Conservation (phyloP, 1,284 basidiomycete species). For the Rhodotorula sp. region DNA sequence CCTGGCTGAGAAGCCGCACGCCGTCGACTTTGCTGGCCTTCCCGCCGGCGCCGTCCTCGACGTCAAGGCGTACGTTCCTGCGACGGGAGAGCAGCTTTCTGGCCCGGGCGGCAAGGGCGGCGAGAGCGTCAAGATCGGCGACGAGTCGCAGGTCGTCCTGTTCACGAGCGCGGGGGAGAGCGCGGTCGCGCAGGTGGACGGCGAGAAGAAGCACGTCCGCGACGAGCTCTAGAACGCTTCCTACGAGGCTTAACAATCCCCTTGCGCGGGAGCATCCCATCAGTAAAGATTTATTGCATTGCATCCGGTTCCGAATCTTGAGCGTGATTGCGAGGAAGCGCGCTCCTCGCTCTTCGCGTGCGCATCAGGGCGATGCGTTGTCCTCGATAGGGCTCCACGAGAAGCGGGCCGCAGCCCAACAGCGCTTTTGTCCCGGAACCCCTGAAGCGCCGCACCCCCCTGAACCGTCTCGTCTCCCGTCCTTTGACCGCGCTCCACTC, state of each 20-base stretch:
- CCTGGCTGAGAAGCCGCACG: not conserved
- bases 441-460: not conserved
- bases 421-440: not conserved
- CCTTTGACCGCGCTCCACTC: not conserved
- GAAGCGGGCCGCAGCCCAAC: not conserved
- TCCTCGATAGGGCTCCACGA: not conserved
- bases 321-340: too few species aligned
- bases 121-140: not conserved
- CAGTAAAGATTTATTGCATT: not conserved
- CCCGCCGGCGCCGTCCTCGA: conserved; percentile 3
- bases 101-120: conserved; percentile 9
- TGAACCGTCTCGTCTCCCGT: not conserved
- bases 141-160: not conserved
- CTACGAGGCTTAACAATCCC: too few species aligned
- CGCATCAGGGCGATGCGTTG: too few species aligned
- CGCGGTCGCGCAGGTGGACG: not conserved
- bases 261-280: not conserved
- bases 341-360: too few species aligned
- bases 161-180: not conserved
- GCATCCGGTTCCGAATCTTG: not conserved
- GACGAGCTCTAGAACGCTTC: conserved; percentile 17
- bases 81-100: not conserved
- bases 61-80: conserved; percentile 1
- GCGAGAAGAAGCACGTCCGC: not conserved
- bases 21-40: not conserved